These are phyloP conservation scores for Tillandsia leiboldiana DNA, from an alignment of 176 grass and related monocot species.

Conservation along the genomic window DNA sequence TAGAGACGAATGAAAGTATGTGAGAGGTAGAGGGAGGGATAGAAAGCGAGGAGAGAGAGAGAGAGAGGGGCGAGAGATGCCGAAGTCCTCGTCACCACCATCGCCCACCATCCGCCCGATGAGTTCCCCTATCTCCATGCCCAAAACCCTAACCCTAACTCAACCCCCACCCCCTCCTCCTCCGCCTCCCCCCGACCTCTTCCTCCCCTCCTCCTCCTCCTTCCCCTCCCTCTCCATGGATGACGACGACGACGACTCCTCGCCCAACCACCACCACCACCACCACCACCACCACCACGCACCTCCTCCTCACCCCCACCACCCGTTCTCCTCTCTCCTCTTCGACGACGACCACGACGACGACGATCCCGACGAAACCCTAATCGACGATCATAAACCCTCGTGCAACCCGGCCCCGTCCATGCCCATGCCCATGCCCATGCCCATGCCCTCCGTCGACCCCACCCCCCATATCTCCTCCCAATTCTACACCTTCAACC, in stretches of 20 bases:
- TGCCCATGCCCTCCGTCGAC: conserved; percentile 33
- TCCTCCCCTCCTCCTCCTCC: conserved; percentile 31
- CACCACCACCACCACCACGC: conserved; percentile 24
- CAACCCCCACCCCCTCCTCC: conserved; percentile 18
- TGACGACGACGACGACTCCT: conserved; percentile 56
- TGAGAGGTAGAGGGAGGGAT: neutral
- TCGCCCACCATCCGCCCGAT: conserved; percentile 12
- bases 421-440: neutral
- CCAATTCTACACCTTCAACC: conserved; percentile 96
- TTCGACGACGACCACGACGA: conserved; percentile 26
- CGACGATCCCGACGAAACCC: conserved; percentile 18
- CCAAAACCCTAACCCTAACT: conserved; percentile 51
- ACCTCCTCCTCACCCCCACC: conserved; percentile 7
- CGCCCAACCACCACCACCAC: conserved; percentile 36
- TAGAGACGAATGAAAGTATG: neutral
- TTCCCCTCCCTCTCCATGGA: conserved; percentile 39
- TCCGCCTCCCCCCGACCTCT: conserved; percentile 17
- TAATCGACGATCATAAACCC: conserved; percentile 18
- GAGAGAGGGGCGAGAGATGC: conserved; percentile 3
- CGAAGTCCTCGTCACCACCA: conserved; percentile 14
- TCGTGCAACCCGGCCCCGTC: conserved; percentile 19
- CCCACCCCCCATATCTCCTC: conserved; percentile 82
- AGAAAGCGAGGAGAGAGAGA: neutral
- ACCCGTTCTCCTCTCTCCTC: conserved; percentile 26
- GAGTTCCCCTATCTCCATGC: conserved; percentile 22